A percentile compares a stretch with the other conserved stretches of the same genome.
Evolutionary conservation across 1,284 basidiomycete species (phyloP).

Genomic region (Pseudozyma flocculosa): DNA sequence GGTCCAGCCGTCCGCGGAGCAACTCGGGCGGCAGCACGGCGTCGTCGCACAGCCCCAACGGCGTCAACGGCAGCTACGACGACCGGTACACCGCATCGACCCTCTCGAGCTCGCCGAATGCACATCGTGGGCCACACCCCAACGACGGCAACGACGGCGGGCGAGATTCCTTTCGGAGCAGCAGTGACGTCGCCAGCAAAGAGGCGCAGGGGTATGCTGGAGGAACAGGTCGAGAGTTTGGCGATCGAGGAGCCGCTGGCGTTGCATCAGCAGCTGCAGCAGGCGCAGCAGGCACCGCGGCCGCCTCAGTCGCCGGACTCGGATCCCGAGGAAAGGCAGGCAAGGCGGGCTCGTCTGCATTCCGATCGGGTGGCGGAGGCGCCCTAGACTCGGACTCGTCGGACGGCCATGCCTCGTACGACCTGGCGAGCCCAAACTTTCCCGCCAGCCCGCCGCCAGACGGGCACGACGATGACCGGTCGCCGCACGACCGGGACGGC

Average conservation of each 20-base stretch:
- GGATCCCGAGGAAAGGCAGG: conserved; percentile 35
- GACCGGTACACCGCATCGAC: conserved; percentile 18
- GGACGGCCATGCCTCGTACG: conserved; percentile 31
- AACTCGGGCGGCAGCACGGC: conserved; percentile 22
- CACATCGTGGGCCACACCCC: conserved; percentile 15
- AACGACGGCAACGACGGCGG: not conserved
- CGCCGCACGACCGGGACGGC: conserved; percentile 30
- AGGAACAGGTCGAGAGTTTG: conserved; percentile 6
- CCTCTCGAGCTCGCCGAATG: conserved; percentile 24
- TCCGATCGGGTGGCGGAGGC: not conserved
- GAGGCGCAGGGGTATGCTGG: conserved; percentile 27
- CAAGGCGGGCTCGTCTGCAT: conserved; percentile 1
- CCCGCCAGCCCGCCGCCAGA: conserved; percentile 34
- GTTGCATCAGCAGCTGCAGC: conserved; percentile 34
- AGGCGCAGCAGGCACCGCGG: too few relatives aligned
- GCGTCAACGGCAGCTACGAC: conserved; percentile 28
- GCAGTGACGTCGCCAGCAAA: too few relatives aligned
- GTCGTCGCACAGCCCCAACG: conserved; percentile 29
- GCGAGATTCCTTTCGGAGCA: conserved; percentile 30
- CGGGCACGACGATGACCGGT: conserved; percentile 19
- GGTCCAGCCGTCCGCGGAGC: conserved; percentile 21
- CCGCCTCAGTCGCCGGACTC: too few relatives aligned
- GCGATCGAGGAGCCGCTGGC: conserved; percentile 1
- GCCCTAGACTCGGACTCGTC: conserved; percentile 6
- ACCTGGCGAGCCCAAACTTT: conserved; percentile 30